Conservation (phyloP, 495 filamentous ascomycete genomes). For the Xylaria nigripes region DNA sequence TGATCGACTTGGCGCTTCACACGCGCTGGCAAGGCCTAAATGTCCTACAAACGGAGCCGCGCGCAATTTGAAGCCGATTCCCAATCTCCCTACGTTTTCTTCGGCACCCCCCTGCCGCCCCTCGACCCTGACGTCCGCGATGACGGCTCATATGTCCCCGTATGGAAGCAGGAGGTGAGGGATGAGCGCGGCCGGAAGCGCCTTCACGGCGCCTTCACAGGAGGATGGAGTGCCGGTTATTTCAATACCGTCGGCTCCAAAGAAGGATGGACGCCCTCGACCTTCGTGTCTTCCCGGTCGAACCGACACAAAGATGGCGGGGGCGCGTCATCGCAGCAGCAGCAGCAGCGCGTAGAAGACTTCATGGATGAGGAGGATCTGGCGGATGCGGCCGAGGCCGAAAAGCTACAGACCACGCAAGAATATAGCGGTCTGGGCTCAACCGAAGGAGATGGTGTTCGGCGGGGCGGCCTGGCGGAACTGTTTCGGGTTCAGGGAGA, state of each 20-base stretch:
- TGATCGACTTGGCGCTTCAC: constrained; percentile 6
- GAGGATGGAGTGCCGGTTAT: constrained; percentile 94
- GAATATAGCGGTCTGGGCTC: constrained; percentile 72
- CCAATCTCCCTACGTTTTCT: constrained; percentile 71
- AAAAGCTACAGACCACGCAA: constrained; percentile 59
- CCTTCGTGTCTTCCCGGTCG: constrained; percentile 82
- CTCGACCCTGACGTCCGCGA: constrained; percentile 71
- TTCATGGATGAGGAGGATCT: constrained; percentile 99
- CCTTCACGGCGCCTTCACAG: constrained; percentile 93
- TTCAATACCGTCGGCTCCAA: constrained; percentile 98
- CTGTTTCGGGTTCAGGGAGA: constrained; percentile 67
- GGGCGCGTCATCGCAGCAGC: constrained; percentile 34
- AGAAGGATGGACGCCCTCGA: constrained; percentile 90
- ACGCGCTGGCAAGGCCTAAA: constrained; percentile 25
- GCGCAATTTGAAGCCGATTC: constrained; percentile 70
- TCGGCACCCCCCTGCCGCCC: constrained; percentile 79
- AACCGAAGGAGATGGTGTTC: constrained; percentile 47
- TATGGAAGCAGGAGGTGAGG: constrained; percentile 96
- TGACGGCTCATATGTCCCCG: constrained; percentile 85
- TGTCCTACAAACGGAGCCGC: constrained; percentile 76
- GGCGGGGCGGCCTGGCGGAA: constrained; percentile 57
- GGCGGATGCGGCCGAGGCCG: constrained; percentile 72
- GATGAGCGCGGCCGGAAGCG: constrained; percentile 89
- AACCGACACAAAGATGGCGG: constrained; percentile 63
- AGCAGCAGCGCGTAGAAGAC: constrained; percentile 68